Evolutionary conservation across 2,329 filamentous ascomycete species (phyloP), one percentile per base, ranked within the genome.

Genomic region (Pseudogymnoascus verrucosus): DNA sequence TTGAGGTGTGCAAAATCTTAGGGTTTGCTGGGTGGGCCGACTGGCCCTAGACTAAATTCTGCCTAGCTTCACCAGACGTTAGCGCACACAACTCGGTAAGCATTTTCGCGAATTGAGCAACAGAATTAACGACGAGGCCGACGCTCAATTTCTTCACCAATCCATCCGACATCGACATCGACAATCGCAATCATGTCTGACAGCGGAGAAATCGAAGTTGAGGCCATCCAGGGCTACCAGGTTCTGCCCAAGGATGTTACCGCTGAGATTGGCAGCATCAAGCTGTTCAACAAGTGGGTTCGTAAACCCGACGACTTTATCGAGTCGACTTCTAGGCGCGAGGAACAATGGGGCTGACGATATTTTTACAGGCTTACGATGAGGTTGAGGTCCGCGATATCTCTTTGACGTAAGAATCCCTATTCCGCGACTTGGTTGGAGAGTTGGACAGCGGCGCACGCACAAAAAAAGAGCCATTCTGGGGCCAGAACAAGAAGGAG

Each of bases 301-400:
- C 39, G 59, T 61, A 61, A 39, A 42, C 59, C 59, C 59, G 59
- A 31, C 59, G 14, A 12, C 34, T 69, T 62, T 62, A 57, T 36
- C 44, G 26, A 59, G 37, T 63, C 60, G 31, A 39, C 61, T 61
- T 54, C 40, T 19, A 59, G 16, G 34, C 39, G 59, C 59, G 12
- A 61, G 36, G 36, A 31, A 39, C 10, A 14, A 40, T 39, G 42
- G 31, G n/a, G 66, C 40, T 60, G 62, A 63, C 65, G 51, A n/a
- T 34, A 21, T 10, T 14, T 57, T 57, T 57, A 60, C 36, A 63
- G 82, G 88, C 82, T 82, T 99, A 98, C 83, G 95, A 95, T 79
- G 91, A 98, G 88, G 93, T 99, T 78, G 95, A 99, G 87, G 95
- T 99, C 82, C 89, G 93, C 81, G 95, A 99, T 80, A 98, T 99